A percentile compares a stretch with the other conserved stretches of the same genome.
Conservation (phyloP, 2,329 filamentous ascomycete species). For the Orbilia ellipsospora region DNA sequence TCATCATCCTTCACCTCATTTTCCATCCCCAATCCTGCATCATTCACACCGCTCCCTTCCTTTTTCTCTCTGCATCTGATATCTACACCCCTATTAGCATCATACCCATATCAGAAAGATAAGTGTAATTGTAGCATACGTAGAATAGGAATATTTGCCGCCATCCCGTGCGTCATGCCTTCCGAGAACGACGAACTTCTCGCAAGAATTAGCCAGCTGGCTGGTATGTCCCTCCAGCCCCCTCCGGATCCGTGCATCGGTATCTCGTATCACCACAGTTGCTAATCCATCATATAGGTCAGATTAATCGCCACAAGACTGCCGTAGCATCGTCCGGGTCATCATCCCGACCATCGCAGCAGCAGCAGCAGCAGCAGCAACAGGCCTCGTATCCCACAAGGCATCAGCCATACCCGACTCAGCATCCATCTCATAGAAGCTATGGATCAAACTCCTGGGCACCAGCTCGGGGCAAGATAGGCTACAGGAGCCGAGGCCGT, state of each 20-base stretch:
- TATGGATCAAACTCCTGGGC: constrained; percentile 35
- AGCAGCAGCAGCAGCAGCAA: constrained; percentile 68
- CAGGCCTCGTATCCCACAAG: constrained; percentile 54
- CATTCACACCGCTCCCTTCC: constrained; percentile 4
- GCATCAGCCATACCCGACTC: constrained; percentile 52
- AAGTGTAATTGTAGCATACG: constrained; percentile 4
- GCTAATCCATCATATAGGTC: constrained; percentile 66
- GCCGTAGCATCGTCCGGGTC: constrained; percentile 33
- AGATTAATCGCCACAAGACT: constrained; percentile 82
- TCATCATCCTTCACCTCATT: background rate
- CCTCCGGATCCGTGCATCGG: constrained; percentile 24
- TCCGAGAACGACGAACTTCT: constrained; percentile 70
- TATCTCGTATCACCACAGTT: too few species aligned
- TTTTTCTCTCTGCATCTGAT: constrained; percentile 4
- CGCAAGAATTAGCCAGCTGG: constrained; percentile 69
- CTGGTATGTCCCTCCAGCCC: constrained; percentile 64
- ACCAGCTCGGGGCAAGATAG: constrained; percentile 22
- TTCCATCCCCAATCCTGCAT: background rate
- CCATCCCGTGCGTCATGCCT: constrained; percentile 61
- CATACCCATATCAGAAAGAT: background rate
- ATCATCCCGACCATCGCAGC: constrained; percentile 64
- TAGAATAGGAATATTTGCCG: constrained; percentile 5
- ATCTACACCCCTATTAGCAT: constrained; percentile 13
- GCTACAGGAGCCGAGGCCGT: constrained; percentile 41
- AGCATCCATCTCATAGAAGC: constrained; percentile 36